Evolutionary conservation across 345 rosid species (phyloP), one percentile per base, ranked within the genome.

Genomic region (Hibiscus syriacus): DNA sequence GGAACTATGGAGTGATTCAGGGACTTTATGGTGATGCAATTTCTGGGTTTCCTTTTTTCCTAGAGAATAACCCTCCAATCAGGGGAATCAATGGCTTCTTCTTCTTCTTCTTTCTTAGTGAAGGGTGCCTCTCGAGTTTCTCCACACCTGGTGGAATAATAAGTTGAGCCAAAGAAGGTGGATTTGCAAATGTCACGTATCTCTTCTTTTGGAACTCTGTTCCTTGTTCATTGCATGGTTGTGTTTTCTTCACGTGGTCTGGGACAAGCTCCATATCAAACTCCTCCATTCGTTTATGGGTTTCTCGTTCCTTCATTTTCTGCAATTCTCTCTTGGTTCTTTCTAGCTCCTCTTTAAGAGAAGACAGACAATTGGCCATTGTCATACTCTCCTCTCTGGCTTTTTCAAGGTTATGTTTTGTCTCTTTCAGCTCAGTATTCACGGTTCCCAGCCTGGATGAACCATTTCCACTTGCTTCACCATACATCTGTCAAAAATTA

Each of bases 331-430:
- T 74, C 69, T 81, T 91, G 59, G 99, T 91, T 12, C 78, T 70
- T 29, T 89, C 90, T 2, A 91, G 99, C 66, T 94, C 99, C 72
- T 86, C 77, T 78, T 80, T 62, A n/a, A 94, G 84, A 54, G 79
- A 85, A 63, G 77, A 83, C 52, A 94, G 80, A 46, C 55, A 77
- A 54, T 70, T 80, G 14, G 84, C 88, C 92, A 94, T 86, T 63
- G 59, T 29, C 7, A 23, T 71, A 25, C n/a, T n/a, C n/a, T n/a
- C n/a, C n/a, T n/a, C n/a, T n/a, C n/a, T n/a, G n/a, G n/a, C n/a
- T n/a, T n/a, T 83, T 56, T 80, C 54, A 22, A 94, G 92, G 64
- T 70, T 82, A 49, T 82, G 83, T 66, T 80, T 94, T 50, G 99
- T 85, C 75, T 85, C 97, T 76, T 87, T 84, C 20, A 91, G 81